A percentile compares a stretch with the other conserved stretches of the same genome.
Evolutionary conservation across 495 filamentous ascomycete species (phyloP).

Genomic region (Neurospora sp.): DNA sequence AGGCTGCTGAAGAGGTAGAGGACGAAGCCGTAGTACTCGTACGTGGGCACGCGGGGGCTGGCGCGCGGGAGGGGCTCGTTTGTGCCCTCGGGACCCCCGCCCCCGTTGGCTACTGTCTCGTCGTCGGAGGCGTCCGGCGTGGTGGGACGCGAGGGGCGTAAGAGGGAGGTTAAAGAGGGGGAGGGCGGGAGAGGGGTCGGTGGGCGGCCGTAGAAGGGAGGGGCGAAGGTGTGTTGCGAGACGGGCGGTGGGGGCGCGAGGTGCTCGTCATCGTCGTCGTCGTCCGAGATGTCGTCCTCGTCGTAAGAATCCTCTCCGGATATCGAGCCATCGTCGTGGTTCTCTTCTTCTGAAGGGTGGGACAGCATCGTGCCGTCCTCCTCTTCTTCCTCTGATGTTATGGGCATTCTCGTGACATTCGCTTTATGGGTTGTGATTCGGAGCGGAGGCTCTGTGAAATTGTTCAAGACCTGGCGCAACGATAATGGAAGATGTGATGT

Average conservation of each 20-base stretch:
- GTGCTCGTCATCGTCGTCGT: constrained; percentile 12
- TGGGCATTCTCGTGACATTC: constrained; percentile 28
- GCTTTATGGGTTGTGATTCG: neutral
- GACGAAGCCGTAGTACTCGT: constrained; percentile 98
- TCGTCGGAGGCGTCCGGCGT: constrained; percentile 88
- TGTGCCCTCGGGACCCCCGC: neutral
- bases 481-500: neutral
- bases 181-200: constrained; percentile 88
- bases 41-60: constrained; percentile 87
- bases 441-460: neutral
- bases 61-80: constrained; percentile 69
- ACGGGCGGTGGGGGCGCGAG: constrained; percentile 27
- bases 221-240: constrained; percentile 58
- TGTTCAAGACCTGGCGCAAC: neutral
- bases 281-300: constrained; percentile 7
- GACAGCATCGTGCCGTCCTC: constrained; percentile 24
- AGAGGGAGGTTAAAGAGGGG: constrained; percentile 88
- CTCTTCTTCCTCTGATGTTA: constrained; percentile 40
- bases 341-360: constrained; percentile 3
- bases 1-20: constrained; percentile 78
- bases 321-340: constrained; percentile 2
- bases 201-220: constrained; percentile 80
- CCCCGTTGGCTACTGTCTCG: constrained; percentile 52
- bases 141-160: constrained; percentile 80
- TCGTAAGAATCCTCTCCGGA: neutral